Base-by-base conservation (phyloP, 164 flowering plant species). In the Macadamia tetraphylla region DNA sequence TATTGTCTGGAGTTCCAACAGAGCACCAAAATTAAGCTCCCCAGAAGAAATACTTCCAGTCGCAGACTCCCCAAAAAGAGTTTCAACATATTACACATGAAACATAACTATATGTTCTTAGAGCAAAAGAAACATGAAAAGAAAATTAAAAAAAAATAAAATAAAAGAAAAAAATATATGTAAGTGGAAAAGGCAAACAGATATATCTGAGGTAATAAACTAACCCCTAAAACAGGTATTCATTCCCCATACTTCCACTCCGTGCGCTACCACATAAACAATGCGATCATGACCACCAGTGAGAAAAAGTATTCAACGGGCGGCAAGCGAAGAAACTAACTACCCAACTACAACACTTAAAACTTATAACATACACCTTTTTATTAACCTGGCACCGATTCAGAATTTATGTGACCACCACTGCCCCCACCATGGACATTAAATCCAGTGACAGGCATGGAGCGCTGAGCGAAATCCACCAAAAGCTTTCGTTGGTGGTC, bases 401-500 rank as follows among this genome's bases (percentile, higher is more conserved):
- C 80, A 44, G 74, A 74, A 60, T 55, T 77, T 29, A 74, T 61
- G 18, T 60, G 77, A 32, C 77, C 72, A 58, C 67, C 70, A 15
- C 6, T 53, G 4, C 67, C 73, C 12, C 72, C 72, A n/a, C 73
- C 74, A 6, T 73, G 74, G 67, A 70, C 43, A 67, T 68, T 70
- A 55, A 61, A 60, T 29, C 77, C 79, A 51, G 60, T 58, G 9
- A 74, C 73, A 29, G 84, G 81, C 83, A 79, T 76, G 35, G 88
- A 81, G 11, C 80, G 81, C 62, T 73, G 84, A 2, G 85, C 74
- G 67, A 86, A 81, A 49, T 82, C 83, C 73, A 80, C 15, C 46
- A 86, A 67, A 35, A 78, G 52, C 74, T 81, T 83, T 43, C 76
- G 74, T 75, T 86, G 87, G 46, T 67, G 63, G 6, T 82, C 86